Base-by-base conservation (phyloP, 2,329 filamentous ascomycete genomes). In the Escovopsis sp. region DNA sequence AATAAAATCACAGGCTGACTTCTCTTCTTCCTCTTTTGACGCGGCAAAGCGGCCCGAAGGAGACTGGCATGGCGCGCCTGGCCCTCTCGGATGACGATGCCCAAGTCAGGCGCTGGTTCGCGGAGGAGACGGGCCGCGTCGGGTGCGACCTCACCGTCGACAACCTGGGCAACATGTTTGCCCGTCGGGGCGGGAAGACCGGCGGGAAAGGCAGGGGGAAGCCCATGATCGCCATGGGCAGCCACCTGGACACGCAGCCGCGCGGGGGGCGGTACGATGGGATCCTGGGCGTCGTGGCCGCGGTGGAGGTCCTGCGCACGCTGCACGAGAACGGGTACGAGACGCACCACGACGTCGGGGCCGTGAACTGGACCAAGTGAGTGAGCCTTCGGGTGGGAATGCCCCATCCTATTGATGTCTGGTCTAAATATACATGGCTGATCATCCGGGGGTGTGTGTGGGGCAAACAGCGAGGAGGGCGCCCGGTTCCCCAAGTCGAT, bases 161-260 rank as follows among this genome's bases (percentile, higher is more conserved):
- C 56, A 65, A 74, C 40, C 86, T 91, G 78, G 84, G 84, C 15
- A 91, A 91, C 51, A 83, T 54, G 40, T 91, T 91, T 55, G 82
- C 84, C 1, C 68, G 83, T 5, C 71, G 79, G 4, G 71, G 76
- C 2, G 84, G 84, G 1, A 63, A 71, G 43, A 60, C 62, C 40
- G 63, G 67, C 14, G 84, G 84, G 1, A 63, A 71, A 43, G 60
- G 62, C 39, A 63, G 67, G 15, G 72, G 72, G 2, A 67, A 74
- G 8, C 71, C 82, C 3, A 81, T 80, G 11, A 84, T 76, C 47
- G 53, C 52, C 35, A 79, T 76, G 25, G 83, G 83, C 3, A 82
- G 76, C 10, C 82, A 88, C 57, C 59, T 81, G 2, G 77, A 81
- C 53, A 79, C 76, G 0, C 75, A 79, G 51, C 74, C 75, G 4